Percentiles rank a stretch among this genome's conserved stretches.
These are phyloP conservation scores for Ceratocystis harringtonii DNA, from an alignment of 2,329 filamentous ascomycete genomes.

Conservation along the genomic window DNA sequence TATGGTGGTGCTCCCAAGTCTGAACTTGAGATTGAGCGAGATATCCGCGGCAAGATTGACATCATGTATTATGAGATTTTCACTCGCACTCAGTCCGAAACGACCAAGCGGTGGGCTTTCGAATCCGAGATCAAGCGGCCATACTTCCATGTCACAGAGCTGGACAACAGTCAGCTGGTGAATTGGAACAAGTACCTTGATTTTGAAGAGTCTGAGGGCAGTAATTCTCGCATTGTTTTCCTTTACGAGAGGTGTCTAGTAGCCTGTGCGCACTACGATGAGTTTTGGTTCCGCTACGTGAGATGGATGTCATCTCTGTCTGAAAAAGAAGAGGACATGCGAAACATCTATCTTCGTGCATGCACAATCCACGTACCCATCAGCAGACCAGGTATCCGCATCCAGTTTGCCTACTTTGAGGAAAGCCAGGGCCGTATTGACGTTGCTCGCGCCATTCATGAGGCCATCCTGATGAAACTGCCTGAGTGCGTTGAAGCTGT, in stretches of 20 bases:
- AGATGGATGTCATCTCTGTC: slow-evolving; percentile 79
- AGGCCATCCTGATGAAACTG: slow-evolving; percentile 58
- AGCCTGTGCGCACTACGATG: slow-evolving; percentile 86
- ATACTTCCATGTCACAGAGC: slow-evolving; percentile 90
- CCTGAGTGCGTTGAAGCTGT: slow-evolving; percentile 80
- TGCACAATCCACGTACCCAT: slow-evolving; percentile 76
- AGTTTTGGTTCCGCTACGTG: slow-evolving; percentile 96
- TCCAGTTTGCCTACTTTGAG: slow-evolving; percentile 91
- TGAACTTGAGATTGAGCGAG: slow-evolving; percentile 68
- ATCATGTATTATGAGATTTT: slow-evolving; percentile 69
- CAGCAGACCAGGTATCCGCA: slow-evolving; percentile 63
- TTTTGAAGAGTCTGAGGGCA: slow-evolving; percentile 78
- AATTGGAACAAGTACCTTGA: slow-evolving; percentile 97
- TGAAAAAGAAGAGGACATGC: slow-evolving; percentile 73
- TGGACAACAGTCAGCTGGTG: slow-evolving; percentile 67
- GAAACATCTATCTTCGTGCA: slow-evolving; percentile 82
- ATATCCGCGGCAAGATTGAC: slow-evolving; percentile 67
- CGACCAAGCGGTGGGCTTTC: slow-evolving; percentile 84
- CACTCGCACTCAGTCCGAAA: slow-evolving; percentile 68
- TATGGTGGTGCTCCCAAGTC: slow-evolving; percentile 41
- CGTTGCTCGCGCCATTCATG: slow-evolving; percentile 71
- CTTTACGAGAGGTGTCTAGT: slow-evolving; percentile 90
- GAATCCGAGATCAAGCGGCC: slow-evolving; percentile 90
- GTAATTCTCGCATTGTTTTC: slow-evolving; percentile 59
- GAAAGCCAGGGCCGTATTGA: slow-evolving; percentile 65